Percentiles rank a stretch among this genome's conserved stretches.
Conservation (phyloP, 83 land plant species). For the Picea engelmannii region DNA sequence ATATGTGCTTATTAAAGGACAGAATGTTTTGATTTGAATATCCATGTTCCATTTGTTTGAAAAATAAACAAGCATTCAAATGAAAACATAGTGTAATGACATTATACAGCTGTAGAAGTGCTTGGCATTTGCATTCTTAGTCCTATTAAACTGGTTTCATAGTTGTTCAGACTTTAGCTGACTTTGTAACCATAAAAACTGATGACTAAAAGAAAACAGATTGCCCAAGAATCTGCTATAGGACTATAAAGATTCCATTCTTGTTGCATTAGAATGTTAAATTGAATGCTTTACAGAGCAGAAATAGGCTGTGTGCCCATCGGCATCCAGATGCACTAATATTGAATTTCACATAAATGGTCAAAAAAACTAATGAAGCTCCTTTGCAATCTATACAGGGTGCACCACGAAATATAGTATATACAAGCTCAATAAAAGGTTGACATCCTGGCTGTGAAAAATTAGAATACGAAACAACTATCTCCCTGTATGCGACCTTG, state of each 20-base stretch:
- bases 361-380: neutral
- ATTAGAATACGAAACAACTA: neutral
- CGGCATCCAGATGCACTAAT: neutral
- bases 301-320: too few relatives aligned
- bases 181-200: neutral
- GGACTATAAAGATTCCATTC: neutral
- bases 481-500: neutral
- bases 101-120: too few relatives aligned
- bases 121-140: too few relatives aligned
- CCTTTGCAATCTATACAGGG: neutral
- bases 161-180: too few relatives aligned
- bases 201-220: neutral
- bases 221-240: neutral
- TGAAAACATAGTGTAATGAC: too few relatives aligned
- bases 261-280: neutral
- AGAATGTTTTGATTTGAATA: too few relatives aligned
- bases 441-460: neutral
- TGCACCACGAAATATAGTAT: neutral
- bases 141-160: too few relatives aligned
- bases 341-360: conserved; percentile 1
- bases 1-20: too few relatives aligned
- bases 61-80: too few relatives aligned
- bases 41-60: too few relatives aligned
- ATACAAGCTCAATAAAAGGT: neutral
- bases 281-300: neutral